Base-by-base conservation (phyloP, 345 rosid species). In the Melastoma malabathricum region DNA sequence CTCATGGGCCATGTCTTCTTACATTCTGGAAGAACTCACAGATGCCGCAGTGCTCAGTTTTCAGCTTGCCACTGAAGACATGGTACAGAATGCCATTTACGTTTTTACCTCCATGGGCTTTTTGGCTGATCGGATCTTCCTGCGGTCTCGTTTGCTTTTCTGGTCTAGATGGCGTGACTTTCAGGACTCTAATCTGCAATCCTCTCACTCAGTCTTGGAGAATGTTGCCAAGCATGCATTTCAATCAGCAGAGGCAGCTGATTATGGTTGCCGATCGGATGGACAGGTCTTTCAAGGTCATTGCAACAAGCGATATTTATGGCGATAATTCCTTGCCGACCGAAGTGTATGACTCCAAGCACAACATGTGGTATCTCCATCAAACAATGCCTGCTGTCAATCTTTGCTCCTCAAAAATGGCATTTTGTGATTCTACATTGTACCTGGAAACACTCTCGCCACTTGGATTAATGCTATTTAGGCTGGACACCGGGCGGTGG, bases 381-480 rank as follows among this genome's bases (percentile, higher is more conserved):
- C 96, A 83, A 72, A 82, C 75, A 61, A 90, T 83, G 96, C 98
- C 96, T 43, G 92, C 94, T 0, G 98, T 83, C 60, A 86, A 90
- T 59, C 84, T 86, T 59, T 86, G 94, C 72, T 86, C 98, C 17
- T 86, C 92, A 15, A 86, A 90, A 72, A 86, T 86, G 89, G 96
- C 98, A 0, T 83, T 83, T 63, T 90, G 96, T 55, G 92, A 85
- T 71, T 89, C 95, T 53, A 70, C 85, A 6, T 69, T 89, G 61
- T 89, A 84, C 68, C 68, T 89, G 58, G 98, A 86, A 70, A 81
- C 98, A 49, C 98, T 90, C 61, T 90, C 96, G 2, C 96, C 96
- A 0, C 89, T 90, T 60, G 98, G 98, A 55, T 70, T 90, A 75
- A 86, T 90, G 96, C 75, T 86, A 86, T 90, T 83, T 59, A 64